Conservation (phyloP, 345 rosid genomes). For the Turnera subulata region DNA sequence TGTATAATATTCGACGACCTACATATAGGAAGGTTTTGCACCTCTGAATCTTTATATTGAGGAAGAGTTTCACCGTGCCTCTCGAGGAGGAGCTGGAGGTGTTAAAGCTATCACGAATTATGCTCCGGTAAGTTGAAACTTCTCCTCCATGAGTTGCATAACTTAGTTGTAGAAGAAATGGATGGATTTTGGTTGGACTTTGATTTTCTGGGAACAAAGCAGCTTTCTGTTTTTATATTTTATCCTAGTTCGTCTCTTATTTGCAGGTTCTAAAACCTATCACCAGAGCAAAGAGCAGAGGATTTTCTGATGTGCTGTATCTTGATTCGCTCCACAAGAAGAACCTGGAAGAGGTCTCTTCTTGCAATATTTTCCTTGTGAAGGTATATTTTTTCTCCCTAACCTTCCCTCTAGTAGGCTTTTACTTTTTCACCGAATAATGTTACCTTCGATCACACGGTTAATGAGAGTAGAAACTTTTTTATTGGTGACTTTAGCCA, state of each 20-base stretch:
- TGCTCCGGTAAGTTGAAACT: slow-evolving; percentile 51
- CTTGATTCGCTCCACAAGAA: slow-evolving; percentile 66
- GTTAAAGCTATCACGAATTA: slow-evolving; percentile 36
- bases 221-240: not conserved
- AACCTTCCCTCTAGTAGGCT: not conserved
- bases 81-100: slow-evolving; percentile 37
- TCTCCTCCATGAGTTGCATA: too few relatives aligned
- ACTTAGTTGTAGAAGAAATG: not conserved
- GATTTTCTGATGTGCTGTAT: slow-evolving; percentile 79
- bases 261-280: slow-evolving; percentile 62
- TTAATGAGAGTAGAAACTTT: too few relatives aligned
- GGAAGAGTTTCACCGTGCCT: slow-evolving; percentile 33
- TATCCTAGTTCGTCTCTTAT: not conserved
- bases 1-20: not conserved
- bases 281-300: slow-evolving; percentile 59
- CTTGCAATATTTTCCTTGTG: slow-evolving; percentile 72
- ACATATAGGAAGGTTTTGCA: slow-evolving; percentile 24
- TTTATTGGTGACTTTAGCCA: too few relatives aligned
- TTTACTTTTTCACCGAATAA: too few relatives aligned
- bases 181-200: not conserved
- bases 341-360: slow-evolving; percentile 77
- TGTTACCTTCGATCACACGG: too few relatives aligned
- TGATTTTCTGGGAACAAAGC: not conserved
- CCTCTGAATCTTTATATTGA: slow-evolving; percentile 26
- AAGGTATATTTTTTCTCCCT: slow-evolving; percentile 57